Conservation (phyloP, 768 basidiomycete genomes). For the Hygrophorus pudorinus region DNA sequence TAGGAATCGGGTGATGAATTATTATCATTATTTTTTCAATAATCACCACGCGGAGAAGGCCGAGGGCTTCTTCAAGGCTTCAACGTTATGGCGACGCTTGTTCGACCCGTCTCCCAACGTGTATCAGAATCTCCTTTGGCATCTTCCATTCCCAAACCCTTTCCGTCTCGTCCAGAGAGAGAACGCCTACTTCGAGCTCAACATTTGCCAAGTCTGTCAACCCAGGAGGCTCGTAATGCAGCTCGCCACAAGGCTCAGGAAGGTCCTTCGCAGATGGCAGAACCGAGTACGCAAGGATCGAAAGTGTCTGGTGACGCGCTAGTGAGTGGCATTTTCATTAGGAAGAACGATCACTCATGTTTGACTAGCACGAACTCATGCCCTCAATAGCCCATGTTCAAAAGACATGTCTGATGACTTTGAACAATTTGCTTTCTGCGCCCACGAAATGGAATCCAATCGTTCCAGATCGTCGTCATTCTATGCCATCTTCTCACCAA, state of each 20-base stretch:
- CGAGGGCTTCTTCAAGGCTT: no score
- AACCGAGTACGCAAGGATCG: not conserved
- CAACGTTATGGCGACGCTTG: slow-evolving; percentile 29
- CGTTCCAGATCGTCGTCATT: slow-evolving; percentile 50
- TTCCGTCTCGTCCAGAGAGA: slow-evolving; percentile 2
- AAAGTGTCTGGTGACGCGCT: not conserved
- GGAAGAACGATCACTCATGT: not conserved
- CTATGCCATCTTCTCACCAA: slow-evolving; percentile 40
- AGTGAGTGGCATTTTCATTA: not conserved
- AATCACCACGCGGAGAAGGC: no score
- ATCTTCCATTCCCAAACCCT: slow-evolving; percentile 11
- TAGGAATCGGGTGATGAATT: no score
- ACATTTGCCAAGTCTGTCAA: not conserved
- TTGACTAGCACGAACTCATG: slow-evolving; percentile 48
- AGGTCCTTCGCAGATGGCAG: not conserved
- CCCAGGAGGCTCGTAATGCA: no score
- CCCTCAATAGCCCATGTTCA: slow-evolving; percentile 70
- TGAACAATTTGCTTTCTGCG: slow-evolving; percentile 57
- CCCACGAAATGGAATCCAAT: slow-evolving; percentile 42
- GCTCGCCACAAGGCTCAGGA: no score
- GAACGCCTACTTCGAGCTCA: slow-evolving; percentile 2
- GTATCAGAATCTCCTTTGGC: slow-evolving; percentile 16
- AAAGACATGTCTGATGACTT: slow-evolving; percentile 62
- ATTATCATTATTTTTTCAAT: no score
- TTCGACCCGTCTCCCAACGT: slow-evolving; percentile 19